Evolutionary conservation across 148 eudicot genomes (phyloP), one percentile per base, ranked within the genome.

Genomic region (Persicaria tinctoria): DNA sequence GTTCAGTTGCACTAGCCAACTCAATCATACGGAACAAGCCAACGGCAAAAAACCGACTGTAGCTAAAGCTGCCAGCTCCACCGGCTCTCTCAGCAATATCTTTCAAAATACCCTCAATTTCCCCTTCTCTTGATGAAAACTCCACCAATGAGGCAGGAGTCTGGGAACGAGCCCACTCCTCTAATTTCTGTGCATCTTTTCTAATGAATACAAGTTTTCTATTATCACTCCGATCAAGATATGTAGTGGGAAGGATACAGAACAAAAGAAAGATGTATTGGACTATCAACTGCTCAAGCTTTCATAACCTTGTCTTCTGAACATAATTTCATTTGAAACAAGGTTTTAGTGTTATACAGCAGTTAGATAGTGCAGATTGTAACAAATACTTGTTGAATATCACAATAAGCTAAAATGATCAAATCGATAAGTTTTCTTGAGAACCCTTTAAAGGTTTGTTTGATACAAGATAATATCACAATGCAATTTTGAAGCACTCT

Each of bases 11-110:
- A 83, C 85, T 92, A 74, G 99, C 84, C 79, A 95, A 83, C 83
- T 95, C 99, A 76, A 92, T 92, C 80, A 95, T 81, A 76, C 97
- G 97, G 77, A 95, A 95, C 74, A 95, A 85, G 78, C 99, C 99
- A 82, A 90, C 82, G 6, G 97, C 97, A 83, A 95, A 95, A 84
- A 95, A 95, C 46, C 99, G 89, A 62, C 97, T 92, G 86, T 95
- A 95, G 85, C 96, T 90, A 81, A 95, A 95, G 80, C 82, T 84
- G 60, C 74, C 87, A 56, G 79, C 80, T 78, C 81, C 62, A 74
- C 80, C 83, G 68, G 99, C 99, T 87, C 96, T 90, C 78, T 79
- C 86, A 51, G 99, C 83, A 85, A 90, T 95, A 66, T 90, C 96
- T 84, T 90, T 95, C 44, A 95, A 78, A 72, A 79, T 76, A 62